phyloP scores from a whole-genome alignment of 345 rosid species.

The Eucalyptus curtisii region DNA sequence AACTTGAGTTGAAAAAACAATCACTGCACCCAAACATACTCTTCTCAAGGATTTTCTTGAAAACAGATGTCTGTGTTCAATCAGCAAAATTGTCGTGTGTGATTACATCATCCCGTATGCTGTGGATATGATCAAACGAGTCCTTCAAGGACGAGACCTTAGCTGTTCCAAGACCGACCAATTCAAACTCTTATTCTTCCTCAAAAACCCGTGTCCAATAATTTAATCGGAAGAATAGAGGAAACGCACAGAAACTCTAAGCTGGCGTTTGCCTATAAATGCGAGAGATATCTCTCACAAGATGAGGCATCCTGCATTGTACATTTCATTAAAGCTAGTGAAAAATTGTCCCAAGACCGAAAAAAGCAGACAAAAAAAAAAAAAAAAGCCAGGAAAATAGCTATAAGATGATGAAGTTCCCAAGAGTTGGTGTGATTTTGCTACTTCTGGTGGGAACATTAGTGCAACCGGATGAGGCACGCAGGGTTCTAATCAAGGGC shows the following conservation, averaged over 20 bases:
- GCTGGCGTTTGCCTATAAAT: background rate
- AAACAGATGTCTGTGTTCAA: too few species aligned
- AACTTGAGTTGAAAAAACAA: too few species aligned
- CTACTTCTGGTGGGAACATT: background rate
- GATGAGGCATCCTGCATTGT: background rate
- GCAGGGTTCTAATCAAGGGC: background rate
- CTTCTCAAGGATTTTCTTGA: too few species aligned
- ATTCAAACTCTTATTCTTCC: background rate
- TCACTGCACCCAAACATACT: too few species aligned
- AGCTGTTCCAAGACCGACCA: background rate
- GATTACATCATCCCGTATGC: too few species aligned
- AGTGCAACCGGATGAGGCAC: background rate
- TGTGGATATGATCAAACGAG: too few species aligned
- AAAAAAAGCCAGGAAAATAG: background rate
- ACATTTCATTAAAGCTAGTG: background rate
- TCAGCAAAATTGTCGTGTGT: too few species aligned
- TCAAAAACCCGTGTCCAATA: background rate
- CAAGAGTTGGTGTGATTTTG: background rate
- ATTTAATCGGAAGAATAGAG: background rate
- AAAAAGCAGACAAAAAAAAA: background rate
- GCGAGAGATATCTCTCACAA: background rate
- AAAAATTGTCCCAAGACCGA: background rate
- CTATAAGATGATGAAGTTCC: background rate
- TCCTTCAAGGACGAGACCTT: too few species aligned
- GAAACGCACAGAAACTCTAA: background rate